These are phyloP conservation scores for Boletus sp. DNA, from an alignment of 768 basidiomycete genomes.

Conservation along the genomic window DNA sequence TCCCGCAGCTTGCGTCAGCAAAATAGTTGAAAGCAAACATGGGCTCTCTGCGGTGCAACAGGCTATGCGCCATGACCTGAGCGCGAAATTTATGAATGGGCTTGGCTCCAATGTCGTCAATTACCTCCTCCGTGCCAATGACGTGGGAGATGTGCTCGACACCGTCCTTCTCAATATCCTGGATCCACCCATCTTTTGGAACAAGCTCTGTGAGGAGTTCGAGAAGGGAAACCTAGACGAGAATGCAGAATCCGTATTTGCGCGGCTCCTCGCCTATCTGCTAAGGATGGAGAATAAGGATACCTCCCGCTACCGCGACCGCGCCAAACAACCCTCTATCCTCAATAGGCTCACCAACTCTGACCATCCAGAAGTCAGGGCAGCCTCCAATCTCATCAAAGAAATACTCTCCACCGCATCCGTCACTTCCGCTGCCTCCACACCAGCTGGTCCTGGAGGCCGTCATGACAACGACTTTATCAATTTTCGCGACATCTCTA, in stretches of 20 bases:
- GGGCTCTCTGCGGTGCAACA: constrained; percentile 41
- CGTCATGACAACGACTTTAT: constrained; percentile 69
- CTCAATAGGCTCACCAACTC: constrained; percentile 27
- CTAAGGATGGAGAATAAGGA: constrained; percentile 38
- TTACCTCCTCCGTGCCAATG: constrained; percentile 40
- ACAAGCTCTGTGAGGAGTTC: constrained; percentile 36
- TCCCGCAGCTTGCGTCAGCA: constrained; percentile 36
- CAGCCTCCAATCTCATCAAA: constrained; percentile 40
- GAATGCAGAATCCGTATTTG: constrained; percentile 39
- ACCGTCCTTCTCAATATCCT: constrained; percentile 41
- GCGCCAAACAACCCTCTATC: constrained; percentile 35
- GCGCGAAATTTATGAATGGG: constrained; percentile 42
- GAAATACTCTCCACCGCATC: constrained; percentile 34
- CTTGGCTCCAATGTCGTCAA: constrained; percentile 35
- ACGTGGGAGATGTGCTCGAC: constrained; percentile 38
- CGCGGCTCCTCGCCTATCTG: constrained; percentile 50
- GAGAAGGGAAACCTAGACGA: constrained; percentile 32
- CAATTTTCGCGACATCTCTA: constrained; percentile 59
- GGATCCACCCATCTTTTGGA: constrained; percentile 55
- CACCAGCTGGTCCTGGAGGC: constrained; percentile 48
- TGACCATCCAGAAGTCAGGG: constrained; percentile 22
- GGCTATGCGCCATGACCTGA: constrained; percentile 42
- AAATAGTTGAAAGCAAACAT: constrained; percentile 33
- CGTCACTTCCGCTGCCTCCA: constrained; percentile 16
- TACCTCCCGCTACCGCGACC: constrained; percentile 37